Percentiles rank a stretch among this genome's conserved stretches.
Conservation (phyloP, 768 basidiomycete species). For the Clitopilus hobsonii region DNA sequence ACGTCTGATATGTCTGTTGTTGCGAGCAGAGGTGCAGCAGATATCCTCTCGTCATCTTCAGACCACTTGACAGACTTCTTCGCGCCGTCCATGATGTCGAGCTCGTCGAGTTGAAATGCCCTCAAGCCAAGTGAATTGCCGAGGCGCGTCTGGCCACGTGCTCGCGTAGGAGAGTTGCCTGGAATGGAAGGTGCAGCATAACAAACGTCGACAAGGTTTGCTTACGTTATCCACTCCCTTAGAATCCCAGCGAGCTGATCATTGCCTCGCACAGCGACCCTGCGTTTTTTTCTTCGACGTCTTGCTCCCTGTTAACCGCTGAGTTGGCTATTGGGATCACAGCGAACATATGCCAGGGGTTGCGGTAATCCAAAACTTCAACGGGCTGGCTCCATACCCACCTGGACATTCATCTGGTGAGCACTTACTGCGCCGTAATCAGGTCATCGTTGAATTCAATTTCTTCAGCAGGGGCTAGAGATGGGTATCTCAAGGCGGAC, state of each 20-base stretch:
- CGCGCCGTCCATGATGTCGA: not conserved
- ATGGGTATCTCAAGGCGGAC: conserved; percentile 15
- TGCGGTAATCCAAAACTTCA: conserved; percentile 20
- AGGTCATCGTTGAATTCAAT: not conserved
- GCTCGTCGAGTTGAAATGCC: not conserved
- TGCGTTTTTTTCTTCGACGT: conserved; percentile 3
- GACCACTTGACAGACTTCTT: not conserved
- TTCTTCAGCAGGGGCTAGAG: conserved; percentile 1
- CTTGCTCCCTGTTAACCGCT: conserved; percentile 5
- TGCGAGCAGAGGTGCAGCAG: not conserved
- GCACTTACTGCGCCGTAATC: not conserved
- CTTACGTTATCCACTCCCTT: conserved; percentile 11
- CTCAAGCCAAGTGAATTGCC: not conserved
- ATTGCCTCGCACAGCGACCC: conserved; percentile 7
- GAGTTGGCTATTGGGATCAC: conserved; percentile 4
- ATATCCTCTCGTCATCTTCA: not conserved
- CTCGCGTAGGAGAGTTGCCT: conserved; percentile 7
- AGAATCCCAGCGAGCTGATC: conserved; percentile 8
- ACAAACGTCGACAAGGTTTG: not conserved
- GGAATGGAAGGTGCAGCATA: conserved; percentile 1
- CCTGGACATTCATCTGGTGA: conserved; percentile 18
- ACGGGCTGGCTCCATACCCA: conserved; percentile 21
- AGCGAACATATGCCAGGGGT: conserved; percentile 22
- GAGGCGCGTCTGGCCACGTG: conserved; percentile 20
- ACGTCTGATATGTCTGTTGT: not conserved